These are phyloP conservation scores for Zanthoxylum bungeanum DNA, from an alignment of 345 rosid species.

Conservation along the genomic window DNA sequence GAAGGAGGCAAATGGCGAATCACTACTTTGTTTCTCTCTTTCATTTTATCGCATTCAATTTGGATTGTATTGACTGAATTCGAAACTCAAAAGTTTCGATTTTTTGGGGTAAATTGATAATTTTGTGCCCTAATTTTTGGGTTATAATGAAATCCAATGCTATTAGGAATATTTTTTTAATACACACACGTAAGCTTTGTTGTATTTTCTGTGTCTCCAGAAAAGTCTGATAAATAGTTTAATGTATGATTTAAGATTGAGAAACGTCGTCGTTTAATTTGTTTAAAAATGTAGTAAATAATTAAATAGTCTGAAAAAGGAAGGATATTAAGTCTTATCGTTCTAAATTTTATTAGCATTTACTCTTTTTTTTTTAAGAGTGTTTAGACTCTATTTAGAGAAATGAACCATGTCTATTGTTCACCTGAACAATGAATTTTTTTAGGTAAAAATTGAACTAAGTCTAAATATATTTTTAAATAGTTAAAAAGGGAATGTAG, in stretches of 20 bases:
- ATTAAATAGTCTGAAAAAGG: too few species aligned
- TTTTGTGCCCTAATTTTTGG: neutral
- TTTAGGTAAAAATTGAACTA: too few species aligned
- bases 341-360: too few species aligned
- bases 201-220: neutral
- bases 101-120: too few species aligned
- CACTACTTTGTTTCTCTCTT: slow-evolving; percentile 66
- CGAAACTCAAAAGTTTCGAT: neutral
- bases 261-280: neutral
- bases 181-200: neutral
- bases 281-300: too few species aligned
- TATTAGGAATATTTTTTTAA: neutral
- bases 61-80: neutral
- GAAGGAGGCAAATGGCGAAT: slow-evolving; percentile 76
- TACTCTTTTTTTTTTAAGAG: too few species aligned
- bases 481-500: too few species aligned
- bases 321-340: too few species aligned
- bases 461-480: too few species aligned
- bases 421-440: too few species aligned
- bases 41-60: slow-evolving; percentile 23
- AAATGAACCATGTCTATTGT: too few species aligned
- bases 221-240: neutral
- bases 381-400: too few species aligned
- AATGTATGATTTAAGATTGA: neutral
- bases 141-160: neutral